Evolutionary conservation across 371 early-diverging fungal genomes (phyloP).

Genomic region (Gilbertella persicaria): DNA sequence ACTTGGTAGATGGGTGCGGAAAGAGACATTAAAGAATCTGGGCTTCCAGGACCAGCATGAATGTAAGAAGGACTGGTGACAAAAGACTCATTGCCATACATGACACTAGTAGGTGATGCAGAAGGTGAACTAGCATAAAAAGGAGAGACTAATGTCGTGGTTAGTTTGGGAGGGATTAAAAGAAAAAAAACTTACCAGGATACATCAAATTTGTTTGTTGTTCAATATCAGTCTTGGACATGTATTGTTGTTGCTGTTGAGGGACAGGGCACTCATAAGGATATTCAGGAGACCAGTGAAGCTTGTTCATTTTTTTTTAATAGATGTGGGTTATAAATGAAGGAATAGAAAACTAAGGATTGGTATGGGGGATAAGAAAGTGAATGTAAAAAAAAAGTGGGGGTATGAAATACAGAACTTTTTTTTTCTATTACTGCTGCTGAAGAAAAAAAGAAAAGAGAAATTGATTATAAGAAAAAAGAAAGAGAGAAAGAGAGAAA

Average conservation of each 20-base stretch:
- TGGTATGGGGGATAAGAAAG: conserved; percentile 6
- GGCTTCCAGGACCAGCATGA: conserved; percentile 31
- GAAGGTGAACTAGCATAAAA: conserved; percentile 22
- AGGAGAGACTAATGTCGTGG: conserved; percentile 12
- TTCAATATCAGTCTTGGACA: conserved; percentile 16
- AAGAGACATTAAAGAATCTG: conserved; percentile 35
- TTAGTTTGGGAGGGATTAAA: not conserved
- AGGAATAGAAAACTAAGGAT: conserved; percentile 5
- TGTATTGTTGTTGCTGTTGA: conserved; percentile 25
- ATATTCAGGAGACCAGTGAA: conserved; percentile 31
- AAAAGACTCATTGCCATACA: conserved; percentile 19
- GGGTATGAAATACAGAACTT: conserved; percentile 3
- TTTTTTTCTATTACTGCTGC: not conserved
- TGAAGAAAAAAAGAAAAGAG: conserved; percentile 12
- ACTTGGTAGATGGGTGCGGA: conserved; percentile 18
- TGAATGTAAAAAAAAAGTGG: not conserved
- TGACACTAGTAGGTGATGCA: conserved; percentile 10
- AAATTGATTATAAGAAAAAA: not conserved
- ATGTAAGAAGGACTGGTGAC: conserved; percentile 17
- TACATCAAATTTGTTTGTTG: conserved; percentile 32
- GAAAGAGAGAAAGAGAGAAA: conserved; percentile 7
- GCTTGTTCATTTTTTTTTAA: conserved; percentile 16
- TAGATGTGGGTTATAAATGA: conserved; percentile 6
- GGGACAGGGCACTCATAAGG: conserved; percentile 30
- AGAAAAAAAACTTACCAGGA: conserved; percentile 28